phyloP scores from a whole-genome alignment of 2,329 filamentous ascomycete genomes.

The Alternaria triticimaculans region DNA sequence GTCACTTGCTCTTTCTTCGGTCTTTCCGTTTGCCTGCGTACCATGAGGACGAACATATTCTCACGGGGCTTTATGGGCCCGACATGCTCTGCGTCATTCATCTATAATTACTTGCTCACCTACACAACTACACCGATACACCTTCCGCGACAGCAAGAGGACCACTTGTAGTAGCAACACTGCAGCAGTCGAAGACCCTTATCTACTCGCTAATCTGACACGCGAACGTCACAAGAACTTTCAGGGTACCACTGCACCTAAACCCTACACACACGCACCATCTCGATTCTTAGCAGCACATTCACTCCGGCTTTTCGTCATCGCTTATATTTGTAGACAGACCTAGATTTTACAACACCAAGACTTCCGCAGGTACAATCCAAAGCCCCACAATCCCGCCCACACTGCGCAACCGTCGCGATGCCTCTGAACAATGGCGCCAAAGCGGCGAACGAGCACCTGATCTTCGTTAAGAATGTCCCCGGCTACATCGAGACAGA shows the following conservation, averaged over 20 bases:
- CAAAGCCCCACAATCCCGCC: background rate
- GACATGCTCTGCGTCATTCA: background rate
- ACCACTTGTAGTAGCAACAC: background rate
- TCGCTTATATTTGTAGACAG: background rate
- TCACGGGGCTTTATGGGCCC: background rate
- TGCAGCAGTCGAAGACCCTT: background rate
- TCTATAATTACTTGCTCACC: background rate
- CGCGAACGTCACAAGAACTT: background rate
- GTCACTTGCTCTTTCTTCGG: background rate
- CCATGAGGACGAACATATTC: background rate
- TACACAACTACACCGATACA: background rate
- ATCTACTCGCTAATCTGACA: background rate
- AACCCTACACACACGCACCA: background rate
- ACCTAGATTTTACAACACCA: background rate
- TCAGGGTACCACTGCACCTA: background rate
- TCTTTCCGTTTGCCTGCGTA: background rate
- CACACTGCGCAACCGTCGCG: background rate
- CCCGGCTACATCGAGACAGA: conserved; percentile 11
- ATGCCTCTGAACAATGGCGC: background rate
- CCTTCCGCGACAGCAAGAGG: background rate
- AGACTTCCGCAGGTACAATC: background rate
- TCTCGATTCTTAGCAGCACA: background rate
- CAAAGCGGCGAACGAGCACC: conserved; percentile 12
- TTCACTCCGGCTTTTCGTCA: background rate
- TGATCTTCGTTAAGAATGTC: conserved; percentile 31